A percentile compares a stretch with the other conserved stretches of the same genome.
Evolutionary conservation across 2,329 filamentous ascomycete genomes (phyloP).

Genomic region (Aspergillus pseudoterreus): DNA sequence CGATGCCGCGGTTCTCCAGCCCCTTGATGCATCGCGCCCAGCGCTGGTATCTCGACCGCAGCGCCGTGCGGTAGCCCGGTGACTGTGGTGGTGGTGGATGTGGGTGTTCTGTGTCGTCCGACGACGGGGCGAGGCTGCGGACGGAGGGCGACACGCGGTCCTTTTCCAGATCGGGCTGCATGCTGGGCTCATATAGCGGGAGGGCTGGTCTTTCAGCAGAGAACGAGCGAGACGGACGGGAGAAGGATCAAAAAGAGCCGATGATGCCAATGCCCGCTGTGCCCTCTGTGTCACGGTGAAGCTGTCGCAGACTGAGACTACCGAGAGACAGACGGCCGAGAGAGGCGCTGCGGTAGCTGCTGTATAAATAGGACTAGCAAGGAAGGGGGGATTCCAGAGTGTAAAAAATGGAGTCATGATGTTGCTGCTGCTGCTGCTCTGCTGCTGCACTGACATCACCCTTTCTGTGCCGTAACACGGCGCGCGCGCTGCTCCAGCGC

Average conservation of each 20-base stretch:
- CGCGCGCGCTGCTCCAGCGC: conserved; percentile 7
- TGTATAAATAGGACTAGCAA: conserved; percentile 12
- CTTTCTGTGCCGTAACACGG: conserved; percentile 8
- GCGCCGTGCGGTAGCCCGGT: conserved; percentile 3
- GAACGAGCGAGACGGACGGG: background rate
- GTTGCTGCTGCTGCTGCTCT: conserved; percentile 1
- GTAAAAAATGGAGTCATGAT: background rate
- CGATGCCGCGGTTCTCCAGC: conserved; percentile 25
- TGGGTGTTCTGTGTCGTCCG: conserved; percentile 11
- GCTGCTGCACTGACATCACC: conserved; percentile 15
- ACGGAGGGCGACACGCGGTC: conserved; percentile 20
- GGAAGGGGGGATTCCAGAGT: conserved; percentile 5
- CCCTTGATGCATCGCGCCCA: conserved; percentile 22
- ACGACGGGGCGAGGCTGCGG: conserved; percentile 17
- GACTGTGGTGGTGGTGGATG: background rate
- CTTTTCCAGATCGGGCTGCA: conserved; percentile 25
- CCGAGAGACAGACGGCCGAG: conserved; percentile 1
- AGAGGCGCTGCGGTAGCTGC: background rate
- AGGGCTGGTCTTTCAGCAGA: background rate
- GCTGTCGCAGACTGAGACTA: background rate
- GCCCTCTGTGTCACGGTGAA: background rate
- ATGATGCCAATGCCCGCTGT: background rate
- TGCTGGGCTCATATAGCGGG: conserved; percentile 3
- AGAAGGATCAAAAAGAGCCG: background rate
- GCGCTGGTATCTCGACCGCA: conserved; percentile 17